These are phyloP conservation scores for Musa troglodytarum DNA, from an alignment of 176 grass and related monocot genomes.

Conservation along the genomic window DNA sequence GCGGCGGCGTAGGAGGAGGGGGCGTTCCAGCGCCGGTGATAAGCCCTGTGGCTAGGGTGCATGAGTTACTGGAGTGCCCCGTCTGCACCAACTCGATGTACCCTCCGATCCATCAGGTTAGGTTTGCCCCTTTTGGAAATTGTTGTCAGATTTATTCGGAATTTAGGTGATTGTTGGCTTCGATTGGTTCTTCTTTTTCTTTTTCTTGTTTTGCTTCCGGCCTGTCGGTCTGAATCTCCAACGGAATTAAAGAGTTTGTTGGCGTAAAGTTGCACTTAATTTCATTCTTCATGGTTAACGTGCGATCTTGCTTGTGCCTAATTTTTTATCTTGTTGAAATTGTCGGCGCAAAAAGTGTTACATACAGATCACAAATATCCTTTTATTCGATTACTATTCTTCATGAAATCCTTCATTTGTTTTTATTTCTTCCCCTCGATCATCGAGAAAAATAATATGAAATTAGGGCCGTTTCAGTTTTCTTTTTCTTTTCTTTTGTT, in stretches of 20 bases:
- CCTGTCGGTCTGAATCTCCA: background rate
- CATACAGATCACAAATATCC: background rate
- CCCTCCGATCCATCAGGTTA: slow-evolving; percentile 70
- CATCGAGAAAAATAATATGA: too few species aligned
- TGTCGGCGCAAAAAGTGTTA: background rate
- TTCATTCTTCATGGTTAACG: background rate
- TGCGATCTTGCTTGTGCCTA: slow-evolving; percentile 12
- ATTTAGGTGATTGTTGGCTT: slow-evolving; percentile 13
- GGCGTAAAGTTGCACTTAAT: background rate
- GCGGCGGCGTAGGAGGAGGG: slow-evolving; percentile 12
- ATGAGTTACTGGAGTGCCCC: slow-evolving; percentile 94
- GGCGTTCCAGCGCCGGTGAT: slow-evolving; percentile 9
- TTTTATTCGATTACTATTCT: background rate
- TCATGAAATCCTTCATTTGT: background rate
- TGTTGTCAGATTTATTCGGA: slow-evolving; percentile 2
- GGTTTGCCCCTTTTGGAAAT: background rate
- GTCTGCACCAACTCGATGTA: slow-evolving; percentile 99
- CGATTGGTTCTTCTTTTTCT: background rate
- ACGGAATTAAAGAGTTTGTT: background rate
- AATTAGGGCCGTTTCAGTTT: background rate
- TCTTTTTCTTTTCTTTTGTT: background rate
- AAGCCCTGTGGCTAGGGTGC: slow-evolving; percentile 47
- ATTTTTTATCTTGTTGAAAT: background rate
- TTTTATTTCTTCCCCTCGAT: background rate
- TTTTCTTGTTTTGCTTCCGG: background rate